phyloP scores from a whole-genome alignment of 2,329 filamentous ascomycete genomes.

The Colletotrichum sp. region DNA sequence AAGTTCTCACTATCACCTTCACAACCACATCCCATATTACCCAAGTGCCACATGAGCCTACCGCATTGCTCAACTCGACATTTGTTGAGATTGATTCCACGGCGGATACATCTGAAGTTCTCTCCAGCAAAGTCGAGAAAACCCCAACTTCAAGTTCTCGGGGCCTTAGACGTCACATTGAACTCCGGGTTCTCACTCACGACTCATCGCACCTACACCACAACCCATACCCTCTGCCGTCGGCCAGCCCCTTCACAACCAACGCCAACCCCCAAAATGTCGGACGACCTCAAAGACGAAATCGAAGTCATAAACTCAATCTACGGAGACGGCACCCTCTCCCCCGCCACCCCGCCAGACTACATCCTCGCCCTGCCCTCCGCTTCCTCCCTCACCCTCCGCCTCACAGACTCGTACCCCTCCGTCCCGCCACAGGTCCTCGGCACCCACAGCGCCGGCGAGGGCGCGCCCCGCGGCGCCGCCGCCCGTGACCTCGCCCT shows the following conservation, averaged over 20 bases:
- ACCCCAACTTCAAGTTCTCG: neutral
- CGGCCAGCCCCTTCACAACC: neutral
- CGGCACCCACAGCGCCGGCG: slow-evolving; percentile 79
- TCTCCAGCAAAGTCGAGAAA: neutral
- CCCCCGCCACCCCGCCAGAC: slow-evolving; percentile 40
- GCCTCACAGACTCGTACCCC: slow-evolving; percentile 79
- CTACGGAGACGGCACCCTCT: slow-evolving; percentile 72
- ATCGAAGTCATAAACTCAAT: slow-evolving; percentile 85
- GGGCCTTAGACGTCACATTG: neutral
- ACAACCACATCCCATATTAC: neutral
- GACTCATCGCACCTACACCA: neutral
- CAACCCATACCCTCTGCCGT: neutral
- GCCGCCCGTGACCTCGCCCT: slow-evolving; percentile 74
- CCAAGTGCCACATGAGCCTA: neutral
- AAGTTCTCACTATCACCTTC: neutral
- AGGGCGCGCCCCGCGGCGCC: slow-evolving; percentile 70
- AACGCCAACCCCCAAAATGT: neutral
- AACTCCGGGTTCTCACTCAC: neutral
- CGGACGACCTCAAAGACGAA: slow-evolving; percentile 60
- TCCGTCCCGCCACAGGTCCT: slow-evolving; percentile 73
- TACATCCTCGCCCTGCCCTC: slow-evolving; percentile 73
- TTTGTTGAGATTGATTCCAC: neutral
- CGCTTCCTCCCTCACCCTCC: slow-evolving; percentile 62
- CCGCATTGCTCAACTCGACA: neutral
- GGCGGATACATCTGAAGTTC: accelerated